A percentile compares a stretch with the other conserved stretches of the same genome.
Evolutionary conservation across 805 yeast species (phyloP).

Genomic region (Pichia exigua): DNA sequence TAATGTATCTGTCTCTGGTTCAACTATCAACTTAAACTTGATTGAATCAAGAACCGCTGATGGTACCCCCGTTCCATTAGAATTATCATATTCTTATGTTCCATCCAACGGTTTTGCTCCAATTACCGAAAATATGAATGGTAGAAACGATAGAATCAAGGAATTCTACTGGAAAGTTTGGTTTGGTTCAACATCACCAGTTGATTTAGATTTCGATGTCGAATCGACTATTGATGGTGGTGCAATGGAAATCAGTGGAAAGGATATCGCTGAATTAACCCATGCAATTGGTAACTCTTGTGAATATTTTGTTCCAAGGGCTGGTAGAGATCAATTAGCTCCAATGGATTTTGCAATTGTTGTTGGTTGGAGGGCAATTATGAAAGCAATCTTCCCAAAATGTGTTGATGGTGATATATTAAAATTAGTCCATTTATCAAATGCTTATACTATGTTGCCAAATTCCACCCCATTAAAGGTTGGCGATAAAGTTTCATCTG

Average conservation of each 20-base stretch:
- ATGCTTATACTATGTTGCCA: slow-evolving; percentile 87
- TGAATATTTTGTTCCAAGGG: slow-evolving; percentile 88
- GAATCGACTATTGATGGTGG: slow-evolving; percentile 65
- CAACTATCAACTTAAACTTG: slow-evolving; percentile 59
- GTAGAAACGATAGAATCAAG: slow-evolving; percentile 88
- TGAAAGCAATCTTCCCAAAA: slow-evolving; percentile 95
- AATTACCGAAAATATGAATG: slow-evolving; percentile 80
- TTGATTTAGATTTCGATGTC: slow-evolving; percentile 66
- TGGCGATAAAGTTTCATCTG: slow-evolving; percentile 77
- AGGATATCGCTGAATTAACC: slow-evolving; percentile 83
- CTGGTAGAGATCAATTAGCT: slow-evolving; percentile 77
- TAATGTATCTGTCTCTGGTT: slow-evolving; percentile 44
- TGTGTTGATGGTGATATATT: slow-evolving; percentile 94
- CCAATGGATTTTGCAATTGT: slow-evolving; percentile 99
- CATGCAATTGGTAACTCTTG: slow-evolving; percentile 96
- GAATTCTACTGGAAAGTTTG: slow-evolving; percentile 96
- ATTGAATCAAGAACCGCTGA: slow-evolving; percentile 87
- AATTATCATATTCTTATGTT: slow-evolving; percentile 69
- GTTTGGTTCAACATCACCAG: slow-evolving; percentile 62
- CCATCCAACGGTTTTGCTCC: slow-evolving; percentile 95
- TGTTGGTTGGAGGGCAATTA: slow-evolving; percentile 96
- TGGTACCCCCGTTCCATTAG: slow-evolving; percentile 62
- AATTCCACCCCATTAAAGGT: slow-evolving; percentile 84
- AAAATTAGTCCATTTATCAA: slow-evolving; percentile 88
- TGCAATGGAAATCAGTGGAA: slow-evolving; percentile 57